Percentiles rank a stretch among this genome's conserved stretches.
Conservation (phyloP, 169 alveolate genomes). For the Prorocentrum cordatum region DNA sequence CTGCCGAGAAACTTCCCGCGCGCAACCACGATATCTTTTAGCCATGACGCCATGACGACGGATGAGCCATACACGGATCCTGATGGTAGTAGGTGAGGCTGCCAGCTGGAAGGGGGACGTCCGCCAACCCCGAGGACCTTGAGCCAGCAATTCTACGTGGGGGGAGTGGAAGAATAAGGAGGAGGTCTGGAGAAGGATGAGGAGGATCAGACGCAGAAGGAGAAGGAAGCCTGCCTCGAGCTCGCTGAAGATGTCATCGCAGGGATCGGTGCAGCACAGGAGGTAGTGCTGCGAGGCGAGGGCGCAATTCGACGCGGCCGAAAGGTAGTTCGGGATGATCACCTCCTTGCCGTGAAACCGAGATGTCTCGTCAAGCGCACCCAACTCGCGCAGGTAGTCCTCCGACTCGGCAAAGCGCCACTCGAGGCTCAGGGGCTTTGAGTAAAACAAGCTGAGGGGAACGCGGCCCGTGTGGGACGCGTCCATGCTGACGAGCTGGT, state of each 20-base stretch:
- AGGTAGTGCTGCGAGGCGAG: constrained; percentile 26
- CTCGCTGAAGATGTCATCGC: constrained; percentile 24
- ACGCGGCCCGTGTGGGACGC: constrained; percentile 29
- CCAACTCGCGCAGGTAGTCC: constrained; percentile 55
- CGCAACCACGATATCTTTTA: too few relatives aligned
- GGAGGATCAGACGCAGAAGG: too few relatives aligned
- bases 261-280: constrained; percentile 47
- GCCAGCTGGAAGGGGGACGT: too few relatives aligned
- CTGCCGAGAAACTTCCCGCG: too few relatives aligned
- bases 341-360: background rate
- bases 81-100: too few relatives aligned
- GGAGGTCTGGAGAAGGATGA: too few relatives aligned
- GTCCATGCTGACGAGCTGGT: constrained; percentile 45
- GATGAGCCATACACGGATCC: too few relatives aligned
- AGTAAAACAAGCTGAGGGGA: constrained; percentile 37
- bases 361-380: constrained; percentile 32
- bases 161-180: too few relatives aligned
- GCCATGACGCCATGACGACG: too few relatives aligned
- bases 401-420: constrained; percentile 67
- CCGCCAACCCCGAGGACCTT: too few relatives aligned
- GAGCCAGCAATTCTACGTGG: too few relatives aligned
- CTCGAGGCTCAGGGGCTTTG: constrained; percentile 17
- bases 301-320: constrained; percentile 65
- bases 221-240: background rate
- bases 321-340: constrained; percentile 60